phyloP scores from a whole-genome alignment of 352 stramenopile genomes.

The Globisporangium rhizosaccharum region DNA sequence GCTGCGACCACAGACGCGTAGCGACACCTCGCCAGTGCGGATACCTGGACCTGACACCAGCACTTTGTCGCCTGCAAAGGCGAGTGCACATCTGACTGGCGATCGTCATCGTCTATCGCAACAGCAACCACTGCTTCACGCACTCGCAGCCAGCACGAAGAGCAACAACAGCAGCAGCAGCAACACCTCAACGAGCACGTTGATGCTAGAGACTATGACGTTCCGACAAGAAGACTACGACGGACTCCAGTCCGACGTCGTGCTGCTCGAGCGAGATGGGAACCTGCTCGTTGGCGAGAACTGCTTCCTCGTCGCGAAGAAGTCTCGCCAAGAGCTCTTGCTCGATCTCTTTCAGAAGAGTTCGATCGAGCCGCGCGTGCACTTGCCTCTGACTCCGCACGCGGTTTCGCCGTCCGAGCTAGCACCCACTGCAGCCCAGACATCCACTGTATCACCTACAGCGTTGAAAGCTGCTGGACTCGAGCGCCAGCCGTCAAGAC shows the following conservation, averaged over 20 bases:
- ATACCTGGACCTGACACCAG: background rate
- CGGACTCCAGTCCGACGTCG: conserved; percentile 36
- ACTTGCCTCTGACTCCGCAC: conserved; percentile 14
- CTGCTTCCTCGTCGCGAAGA: conserved; percentile 40
- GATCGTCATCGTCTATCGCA: background rate
- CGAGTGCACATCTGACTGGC: background rate
- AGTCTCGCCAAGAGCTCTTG: conserved; percentile 31
- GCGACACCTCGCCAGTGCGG: background rate
- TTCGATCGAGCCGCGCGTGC: conserved; percentile 33
- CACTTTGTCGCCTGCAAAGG: background rate
- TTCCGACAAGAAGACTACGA: conserved; percentile 56
- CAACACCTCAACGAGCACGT: background rate
- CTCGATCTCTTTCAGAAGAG: conserved; percentile 30
- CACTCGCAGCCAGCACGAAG: background rate
- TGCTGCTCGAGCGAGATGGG: conserved; percentile 29
- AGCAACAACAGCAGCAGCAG: background rate
- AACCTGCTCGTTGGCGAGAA: conserved; percentile 52
- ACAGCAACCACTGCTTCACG: background rate
- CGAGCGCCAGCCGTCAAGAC: conserved; percentile 2
- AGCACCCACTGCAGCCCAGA: no score
- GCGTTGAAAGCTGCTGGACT: background rate
- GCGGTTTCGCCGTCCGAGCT: background rate
- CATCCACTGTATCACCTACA: background rate
- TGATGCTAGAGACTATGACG: conserved; percentile 18
- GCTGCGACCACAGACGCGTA: conserved; percentile 10